Percentiles rank a stretch among this genome's conserved stretches.
phyloP scores from a whole-genome alignment of 73 alveolate species.

The Paramecium octaurelia region DNA sequence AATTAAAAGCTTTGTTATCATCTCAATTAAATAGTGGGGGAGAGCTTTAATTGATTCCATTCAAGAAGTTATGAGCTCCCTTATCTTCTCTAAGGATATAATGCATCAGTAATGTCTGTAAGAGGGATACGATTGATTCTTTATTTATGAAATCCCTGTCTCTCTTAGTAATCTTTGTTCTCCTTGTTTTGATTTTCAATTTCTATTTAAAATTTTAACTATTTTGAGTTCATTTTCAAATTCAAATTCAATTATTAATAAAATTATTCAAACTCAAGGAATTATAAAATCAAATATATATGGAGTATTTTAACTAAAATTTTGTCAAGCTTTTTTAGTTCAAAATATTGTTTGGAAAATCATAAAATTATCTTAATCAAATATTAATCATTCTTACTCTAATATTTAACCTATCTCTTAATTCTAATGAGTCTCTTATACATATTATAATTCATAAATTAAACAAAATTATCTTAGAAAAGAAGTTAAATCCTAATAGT shows the following conservation, averaged over 20 bases:
- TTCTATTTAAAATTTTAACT: neutral
- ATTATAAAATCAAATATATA: no score
- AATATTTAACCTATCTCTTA: no score
- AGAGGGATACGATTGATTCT: neutral
- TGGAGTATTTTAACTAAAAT: no score
- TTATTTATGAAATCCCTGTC: neutral
- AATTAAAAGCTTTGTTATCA: neutral
- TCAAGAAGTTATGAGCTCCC: neutral
- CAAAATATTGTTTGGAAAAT: no score
- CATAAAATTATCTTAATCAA: no score
- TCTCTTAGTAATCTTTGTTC: neutral
- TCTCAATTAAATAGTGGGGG: neutral
- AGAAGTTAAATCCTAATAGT: no score
- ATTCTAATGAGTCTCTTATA: no score
- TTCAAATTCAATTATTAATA: neutral
- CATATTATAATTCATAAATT: no score
- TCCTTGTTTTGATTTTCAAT: neutral
- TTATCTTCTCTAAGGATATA: neutral
- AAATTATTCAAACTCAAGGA: neutral
- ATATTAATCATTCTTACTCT: no score
- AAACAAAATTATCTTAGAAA: no score
- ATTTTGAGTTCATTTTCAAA: neutral
- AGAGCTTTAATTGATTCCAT: neutral
- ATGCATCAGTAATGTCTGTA: neutral
- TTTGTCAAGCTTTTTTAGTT: no score